These are phyloP conservation scores for Hevea brasiliensis DNA, from an alignment of 345 rosid genomes.

Conservation along the genomic window DNA sequence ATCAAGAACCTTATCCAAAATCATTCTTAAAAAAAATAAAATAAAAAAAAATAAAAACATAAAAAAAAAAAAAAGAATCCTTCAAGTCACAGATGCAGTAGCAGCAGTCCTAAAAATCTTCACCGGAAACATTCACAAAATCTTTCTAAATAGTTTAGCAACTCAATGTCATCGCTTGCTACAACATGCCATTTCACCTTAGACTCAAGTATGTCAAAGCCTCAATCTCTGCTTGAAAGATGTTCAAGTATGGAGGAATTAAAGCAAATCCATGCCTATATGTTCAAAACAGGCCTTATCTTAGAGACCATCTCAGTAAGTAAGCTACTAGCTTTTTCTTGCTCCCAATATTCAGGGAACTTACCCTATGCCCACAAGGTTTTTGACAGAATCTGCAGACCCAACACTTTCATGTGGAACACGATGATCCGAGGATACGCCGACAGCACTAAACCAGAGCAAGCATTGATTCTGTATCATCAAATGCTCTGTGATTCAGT, in stretches of 20 bases:
- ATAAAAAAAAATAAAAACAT: no score
- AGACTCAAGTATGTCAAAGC: constrained; percentile 23
- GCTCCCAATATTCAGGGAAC: constrained; percentile 32
- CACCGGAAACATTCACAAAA: neutral
- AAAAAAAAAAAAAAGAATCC: neutral
- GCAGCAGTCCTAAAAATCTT: no score
- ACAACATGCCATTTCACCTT: no score
- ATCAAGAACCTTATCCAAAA: constrained; percentile 27
- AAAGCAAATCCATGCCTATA: constrained; percentile 59
- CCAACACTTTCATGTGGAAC: constrained; percentile 63
- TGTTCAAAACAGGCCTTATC: constrained; percentile 55
- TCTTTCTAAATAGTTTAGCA: neutral
- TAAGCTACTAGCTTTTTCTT: constrained; percentile 48
- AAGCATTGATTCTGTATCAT: constrained; percentile 47
- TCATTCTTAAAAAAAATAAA: no score
- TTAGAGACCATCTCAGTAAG: constrained; percentile 35
- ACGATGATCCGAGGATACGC: constrained; percentile 62
- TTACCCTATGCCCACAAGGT: constrained; percentile 47
- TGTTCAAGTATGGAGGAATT: constrained; percentile 50
- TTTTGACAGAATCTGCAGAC: constrained; percentile 43
- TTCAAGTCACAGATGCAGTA: neutral
- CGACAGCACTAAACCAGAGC: constrained; percentile 40
- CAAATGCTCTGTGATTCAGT: constrained; percentile 50
- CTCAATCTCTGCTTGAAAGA: constrained; percentile 44
- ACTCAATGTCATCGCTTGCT: constrained; percentile 18